Base-by-base conservation (phyloP, 2,329 filamentous ascomycete species). In the Leptographium galeiforme region DNA sequence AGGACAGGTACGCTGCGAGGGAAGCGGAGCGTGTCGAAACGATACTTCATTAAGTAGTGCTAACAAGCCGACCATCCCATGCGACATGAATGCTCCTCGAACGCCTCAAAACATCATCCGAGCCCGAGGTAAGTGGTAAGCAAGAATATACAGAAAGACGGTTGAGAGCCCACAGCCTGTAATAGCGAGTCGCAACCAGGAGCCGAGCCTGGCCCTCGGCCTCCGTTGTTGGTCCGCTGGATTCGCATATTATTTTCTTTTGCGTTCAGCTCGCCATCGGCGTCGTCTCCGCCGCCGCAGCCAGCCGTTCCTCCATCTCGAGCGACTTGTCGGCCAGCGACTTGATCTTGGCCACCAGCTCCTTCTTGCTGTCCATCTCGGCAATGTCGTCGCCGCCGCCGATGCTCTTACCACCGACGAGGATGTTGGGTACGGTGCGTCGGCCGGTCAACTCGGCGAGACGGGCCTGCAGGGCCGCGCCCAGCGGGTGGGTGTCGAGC, bases 341-440 rank as follows among this genome's bases (percentile, higher is more conserved):
- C 65, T 79, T 81, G 57, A 97, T 76, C 66, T 82, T 93, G 53
- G 78, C 77, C 8, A 81, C 76, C 57, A 97, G 72, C 54, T 79
- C 78, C 58, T 83, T 82, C 36, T 77, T 75, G 33, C 72, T 67
- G 64, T 90, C 81, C 56, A 97, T 72, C 32, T 78, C 82, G 49
- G 81, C 77, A 54, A 98, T 78, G 56, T 96, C 89, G 64, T 97
- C 91, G 50, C 88, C 82, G 25, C 93, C 93, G 48, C 93, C 93
- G 57, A 97, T 88, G 67, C 86, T 93, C 66, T 84, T 82, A 47
- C 89, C 89, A 62, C 89, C 87, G 62, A 98, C 76, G 61, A 98
- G 76, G 39, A 97, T 78, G 64, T 98, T 98, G 16, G 93, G 93
- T 0, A 98, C 93, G 0, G 93, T 98, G 56, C 73, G 75, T 50